These are phyloP conservation scores for Rhododendron molle DNA, from an alignment of 148 eudicot genomes.

Conservation along the genomic window DNA sequence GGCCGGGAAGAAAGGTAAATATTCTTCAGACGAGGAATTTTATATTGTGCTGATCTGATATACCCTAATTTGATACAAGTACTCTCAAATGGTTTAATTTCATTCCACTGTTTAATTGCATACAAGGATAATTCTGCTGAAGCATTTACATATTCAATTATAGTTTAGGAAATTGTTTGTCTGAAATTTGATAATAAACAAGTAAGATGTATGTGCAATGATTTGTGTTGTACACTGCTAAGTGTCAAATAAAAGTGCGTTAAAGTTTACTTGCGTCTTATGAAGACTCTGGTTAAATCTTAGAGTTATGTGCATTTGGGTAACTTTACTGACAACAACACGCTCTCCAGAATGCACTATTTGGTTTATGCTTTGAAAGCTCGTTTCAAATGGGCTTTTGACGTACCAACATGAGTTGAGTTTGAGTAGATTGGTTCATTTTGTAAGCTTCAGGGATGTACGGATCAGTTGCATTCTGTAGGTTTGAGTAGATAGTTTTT, in stretches of 20 bases:
- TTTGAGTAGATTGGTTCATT: neutral
- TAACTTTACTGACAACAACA: no score
- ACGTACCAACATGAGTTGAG: neutral
- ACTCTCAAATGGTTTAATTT: neutral
- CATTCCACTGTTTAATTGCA: neutral
- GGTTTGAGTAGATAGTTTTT: neutral
- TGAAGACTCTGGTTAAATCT: no score
- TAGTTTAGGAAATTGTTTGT: neutral
- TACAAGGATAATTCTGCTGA: neutral
- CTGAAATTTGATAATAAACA: neutral
- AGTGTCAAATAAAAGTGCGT: neutral
- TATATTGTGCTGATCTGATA: neutral
- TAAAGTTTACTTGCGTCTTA: no score
- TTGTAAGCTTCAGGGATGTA: neutral
- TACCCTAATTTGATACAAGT: neutral
- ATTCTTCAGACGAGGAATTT: neutral
- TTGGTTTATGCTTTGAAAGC: neutral
- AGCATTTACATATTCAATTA: neutral
- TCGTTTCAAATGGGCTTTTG: neutral
- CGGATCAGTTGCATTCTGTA: neutral
- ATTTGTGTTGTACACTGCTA: neutral
- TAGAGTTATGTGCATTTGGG: no score
- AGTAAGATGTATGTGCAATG: neutral
- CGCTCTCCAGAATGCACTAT: neutral
- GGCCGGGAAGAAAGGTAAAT: constrained; percentile 85